Percentiles rank a stretch among this genome's conserved stretches.
phyloP scores from a whole-genome alignment of 116 monocot species.

The Papilionanthe hybrid region DNA sequence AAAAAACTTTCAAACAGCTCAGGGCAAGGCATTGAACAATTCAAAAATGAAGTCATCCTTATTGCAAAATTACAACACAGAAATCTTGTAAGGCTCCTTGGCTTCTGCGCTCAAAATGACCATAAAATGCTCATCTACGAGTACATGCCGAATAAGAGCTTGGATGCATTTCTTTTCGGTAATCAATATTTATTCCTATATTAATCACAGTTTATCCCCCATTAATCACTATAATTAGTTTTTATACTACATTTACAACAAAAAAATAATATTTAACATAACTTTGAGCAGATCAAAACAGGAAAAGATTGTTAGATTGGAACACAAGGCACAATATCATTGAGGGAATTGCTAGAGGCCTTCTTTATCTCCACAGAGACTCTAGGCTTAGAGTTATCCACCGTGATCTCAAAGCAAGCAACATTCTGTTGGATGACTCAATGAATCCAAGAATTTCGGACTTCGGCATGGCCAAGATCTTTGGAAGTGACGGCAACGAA shows the following conservation, averaged over 20 bases:
- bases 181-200: neutral
- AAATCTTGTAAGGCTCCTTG: conserved; percentile 7
- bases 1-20: conserved; percentile 5
- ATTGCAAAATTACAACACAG: conserved; percentile 8
- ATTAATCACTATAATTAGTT: no score
- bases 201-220: no score
- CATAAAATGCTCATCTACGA: conserved; percentile 13
- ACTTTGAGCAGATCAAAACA: conserved; percentile 17
- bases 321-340: conserved; percentile 27
- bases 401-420: conserved; percentile 46
- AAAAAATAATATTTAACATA: no score
- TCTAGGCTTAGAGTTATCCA: conserved; percentile 41
- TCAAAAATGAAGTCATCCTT: conserved; percentile 8
- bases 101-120: neutral
- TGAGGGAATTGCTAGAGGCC: conserved; percentile 36
- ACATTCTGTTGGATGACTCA: conserved; percentile 33
- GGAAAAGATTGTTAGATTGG: conserved; percentile 24
- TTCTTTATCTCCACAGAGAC: conserved; percentile 53
- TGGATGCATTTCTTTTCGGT: conserved; percentile 18
- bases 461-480: conserved; percentile 47
- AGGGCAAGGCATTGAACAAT: conserved; percentile 8
- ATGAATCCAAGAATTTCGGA: conserved; percentile 61
- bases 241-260: no score
- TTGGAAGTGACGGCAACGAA: conserved; percentile 18
- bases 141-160: conserved; percentile 22